Conservation (phyloP, 176 grass and related monocot species). For the Themeda triandra region DNA sequence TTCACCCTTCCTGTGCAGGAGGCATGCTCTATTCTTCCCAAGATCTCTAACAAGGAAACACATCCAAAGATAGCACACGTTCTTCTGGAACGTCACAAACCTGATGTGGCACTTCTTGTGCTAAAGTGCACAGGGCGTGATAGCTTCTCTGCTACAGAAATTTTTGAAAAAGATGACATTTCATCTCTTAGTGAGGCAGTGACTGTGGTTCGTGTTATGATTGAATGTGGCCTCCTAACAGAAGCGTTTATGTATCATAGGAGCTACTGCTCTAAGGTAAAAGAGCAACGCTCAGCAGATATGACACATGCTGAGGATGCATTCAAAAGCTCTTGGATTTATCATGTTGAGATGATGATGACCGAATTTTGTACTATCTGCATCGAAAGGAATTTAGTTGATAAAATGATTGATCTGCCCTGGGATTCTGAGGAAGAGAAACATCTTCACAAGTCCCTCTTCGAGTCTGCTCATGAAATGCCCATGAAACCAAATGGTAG, state of each 20-base stretch:
- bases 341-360: constrained; percentile 66
- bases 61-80: constrained; percentile 93
- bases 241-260: constrained; percentile 92
- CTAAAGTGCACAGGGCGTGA: constrained; percentile 63
- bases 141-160: constrained; percentile 40
- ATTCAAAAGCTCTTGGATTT: constrained; percentile 40
- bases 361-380: constrained; percentile 79
- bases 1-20: constrained; percentile 48
- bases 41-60: constrained; percentile 71
- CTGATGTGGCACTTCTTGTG: constrained; percentile 76
- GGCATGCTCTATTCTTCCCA: constrained; percentile 73
- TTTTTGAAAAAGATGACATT: constrained; percentile 40
- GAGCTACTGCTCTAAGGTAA: constrained; percentile 62
- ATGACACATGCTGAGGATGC: constrained; percentile 14
- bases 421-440: constrained; percentile 90
- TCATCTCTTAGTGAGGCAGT: constrained; percentile 67
- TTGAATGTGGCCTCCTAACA: constrained; percentile 80
- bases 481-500: constrained; percentile 62
- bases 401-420: constrained; percentile 90
- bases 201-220: constrained; percentile 69
- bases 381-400: constrained; percentile 58
- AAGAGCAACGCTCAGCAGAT: constrained; percentile 51
- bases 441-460: constrained; percentile 77
- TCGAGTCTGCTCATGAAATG: constrained; percentile 62
- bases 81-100: constrained; percentile 66